A percentile compares a stretch with the other conserved stretches of the same genome.
phyloP scores from a whole-genome alignment of 257 asterid genomes.

The Petunia axillaris region DNA sequence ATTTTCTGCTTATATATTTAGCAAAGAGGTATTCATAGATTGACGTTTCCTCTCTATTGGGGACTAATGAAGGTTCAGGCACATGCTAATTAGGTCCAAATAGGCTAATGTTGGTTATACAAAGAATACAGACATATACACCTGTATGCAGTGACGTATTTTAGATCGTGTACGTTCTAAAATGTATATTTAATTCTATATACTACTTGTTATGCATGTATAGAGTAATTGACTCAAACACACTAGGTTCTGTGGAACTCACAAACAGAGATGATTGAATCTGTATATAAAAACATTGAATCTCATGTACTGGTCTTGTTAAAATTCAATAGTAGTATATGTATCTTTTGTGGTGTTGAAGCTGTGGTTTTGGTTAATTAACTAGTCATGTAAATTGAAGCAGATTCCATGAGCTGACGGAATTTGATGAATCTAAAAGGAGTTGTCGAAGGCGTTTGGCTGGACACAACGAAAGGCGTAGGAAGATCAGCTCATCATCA shows the following conservation, averaged over 20 bases:
- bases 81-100: background rate
- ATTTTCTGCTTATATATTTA: background rate
- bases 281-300: too few relatives aligned
- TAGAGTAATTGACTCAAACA: too few relatives aligned
- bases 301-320: background rate
- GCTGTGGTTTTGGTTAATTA: conserved; percentile 3
- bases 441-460: conserved; percentile 50
- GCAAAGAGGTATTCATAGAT: background rate
- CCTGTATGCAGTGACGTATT: too few relatives aligned
- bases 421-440: conserved; percentile 45
- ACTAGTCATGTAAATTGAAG: background rate
- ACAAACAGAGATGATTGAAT: too few relatives aligned
- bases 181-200: too few relatives aligned
- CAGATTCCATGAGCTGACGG: conserved; percentile 44
- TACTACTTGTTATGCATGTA: too few relatives aligned
- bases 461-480: conserved; percentile 72
- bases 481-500: conserved; percentile 45
- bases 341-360: background rate
- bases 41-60: too few relatives aligned
- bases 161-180: too few relatives aligned
- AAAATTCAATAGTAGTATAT: background rate
- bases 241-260: too few relatives aligned
- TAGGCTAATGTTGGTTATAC: background rate
- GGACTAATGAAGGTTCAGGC: too few relatives aligned
- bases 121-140: too few relatives aligned